These are phyloP conservation scores for Pouteria campechiana DNA, from an alignment of 179 eudicot genomes.

Conservation along the genomic window DNA sequence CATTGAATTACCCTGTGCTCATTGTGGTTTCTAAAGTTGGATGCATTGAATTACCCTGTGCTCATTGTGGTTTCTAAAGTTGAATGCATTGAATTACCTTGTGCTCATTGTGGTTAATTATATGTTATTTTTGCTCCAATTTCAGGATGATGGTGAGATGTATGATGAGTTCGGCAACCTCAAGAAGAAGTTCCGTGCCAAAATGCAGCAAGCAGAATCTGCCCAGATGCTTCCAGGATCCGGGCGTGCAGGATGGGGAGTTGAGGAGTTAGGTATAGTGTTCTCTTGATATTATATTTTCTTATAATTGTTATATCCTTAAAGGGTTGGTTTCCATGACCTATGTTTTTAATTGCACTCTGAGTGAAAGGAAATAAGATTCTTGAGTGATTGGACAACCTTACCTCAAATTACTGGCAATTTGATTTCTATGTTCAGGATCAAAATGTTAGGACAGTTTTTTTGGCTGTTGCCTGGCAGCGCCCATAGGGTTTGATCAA, in stretches of 20 bases:
- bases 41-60: too few species aligned
- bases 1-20: too few species aligned
- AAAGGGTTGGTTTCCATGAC: neutral
- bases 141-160: conserved; percentile 98
- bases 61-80: neutral
- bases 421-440: too few species aligned
- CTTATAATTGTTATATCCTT: neutral
- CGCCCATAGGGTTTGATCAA: too few species aligned
- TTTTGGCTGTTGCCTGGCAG: too few species aligned
- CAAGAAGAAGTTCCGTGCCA: conserved; percentile 85
- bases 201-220: conserved; percentile 66
- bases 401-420: too few species aligned
- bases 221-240: conserved; percentile 57
- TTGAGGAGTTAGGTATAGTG: conserved; percentile 71
- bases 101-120: neutral
- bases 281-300: neutral
- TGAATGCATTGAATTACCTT: too few species aligned
- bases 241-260: conserved; percentile 98
- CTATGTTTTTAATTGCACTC: neutral
- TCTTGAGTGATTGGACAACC: too few species aligned
- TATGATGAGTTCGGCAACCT: conserved; percentile 98
- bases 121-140: neutral
- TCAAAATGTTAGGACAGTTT: too few species aligned
- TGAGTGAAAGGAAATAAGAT: too few species aligned
- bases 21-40: too few species aligned